phyloP scores from a whole-genome alignment of 139 green algal species.

The Yamagishiella unicocca region DNA sequence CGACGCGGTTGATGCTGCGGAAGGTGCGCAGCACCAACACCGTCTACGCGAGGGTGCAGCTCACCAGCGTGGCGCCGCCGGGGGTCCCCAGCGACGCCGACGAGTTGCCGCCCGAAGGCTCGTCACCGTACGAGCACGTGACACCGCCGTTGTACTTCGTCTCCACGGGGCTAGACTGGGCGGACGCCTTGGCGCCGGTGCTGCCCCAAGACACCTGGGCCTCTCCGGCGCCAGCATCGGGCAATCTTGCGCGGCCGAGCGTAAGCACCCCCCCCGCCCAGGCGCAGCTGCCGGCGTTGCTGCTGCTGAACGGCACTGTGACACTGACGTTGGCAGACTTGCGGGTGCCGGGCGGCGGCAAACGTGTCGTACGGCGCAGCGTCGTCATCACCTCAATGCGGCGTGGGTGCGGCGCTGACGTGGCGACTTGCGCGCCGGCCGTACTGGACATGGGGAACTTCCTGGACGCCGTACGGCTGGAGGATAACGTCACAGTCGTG shows the following conservation, averaged over 20 bases:
- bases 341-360: background rate
- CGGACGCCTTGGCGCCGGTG: conserved; percentile 16
- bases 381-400: conserved; percentile 19
- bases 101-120: background rate
- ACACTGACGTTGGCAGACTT: background rate
- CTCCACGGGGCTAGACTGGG: background rate
- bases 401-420: background rate
- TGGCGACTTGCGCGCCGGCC: background rate
- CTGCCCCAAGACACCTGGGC: conserved; percentile 4
- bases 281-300: background rate
- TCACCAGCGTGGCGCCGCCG: conserved; percentile 12
- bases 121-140: background rate
- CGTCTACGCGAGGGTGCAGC: background rate
- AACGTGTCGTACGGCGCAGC: conserved; percentile 28
- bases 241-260: too few relatives aligned
- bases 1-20: background rate
- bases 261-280: too few relatives aligned
- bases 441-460: conserved; percentile 8
- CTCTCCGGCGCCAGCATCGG: background rate
- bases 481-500: conserved; percentile 38
- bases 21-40: background rate
- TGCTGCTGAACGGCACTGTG: conserved; percentile 35
- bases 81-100: conserved; percentile 4
- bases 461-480: background rate
- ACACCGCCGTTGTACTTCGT: conserved; percentile 18